Evolutionary conservation across 306 rosid genomes (phyloP).

Genomic region (Cucurbita ficifolia): DNA sequence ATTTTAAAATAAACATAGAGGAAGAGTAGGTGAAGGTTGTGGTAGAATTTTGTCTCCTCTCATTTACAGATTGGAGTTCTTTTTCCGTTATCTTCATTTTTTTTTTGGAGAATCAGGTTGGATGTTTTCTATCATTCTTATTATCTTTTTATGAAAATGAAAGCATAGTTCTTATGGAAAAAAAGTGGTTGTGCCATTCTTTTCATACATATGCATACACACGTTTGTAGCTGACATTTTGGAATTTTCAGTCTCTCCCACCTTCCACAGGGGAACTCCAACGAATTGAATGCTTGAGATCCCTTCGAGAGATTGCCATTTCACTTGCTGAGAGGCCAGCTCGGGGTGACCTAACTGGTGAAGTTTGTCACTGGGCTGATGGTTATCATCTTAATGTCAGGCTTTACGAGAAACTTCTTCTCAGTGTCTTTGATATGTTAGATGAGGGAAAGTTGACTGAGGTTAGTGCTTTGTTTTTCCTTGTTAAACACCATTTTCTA

Average conservation of each 20-base stretch:
- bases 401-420: constrained; percentile 83
- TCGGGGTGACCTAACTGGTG: constrained; percentile 96
- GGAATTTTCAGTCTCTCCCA: constrained; percentile 59
- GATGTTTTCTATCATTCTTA: not conserved
- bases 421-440: constrained; percentile 86
- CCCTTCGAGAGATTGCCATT: constrained; percentile 67
- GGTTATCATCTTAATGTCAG: constrained; percentile 84
- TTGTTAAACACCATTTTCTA: not conserved
- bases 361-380: constrained; percentile 99
- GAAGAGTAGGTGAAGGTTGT: not conserved
- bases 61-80: not conserved
- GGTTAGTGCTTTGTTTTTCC: constrained; percentile 40
- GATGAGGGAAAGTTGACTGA: constrained; percentile 91
- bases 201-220: not conserved
- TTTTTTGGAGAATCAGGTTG: not conserved
- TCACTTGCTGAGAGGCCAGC: constrained; percentile 96
- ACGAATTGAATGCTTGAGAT: constrained; percentile 80
- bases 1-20: not conserved
- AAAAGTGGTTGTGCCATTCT: not conserved
- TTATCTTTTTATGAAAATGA: not conserved
- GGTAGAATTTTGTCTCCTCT: not conserved
- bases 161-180: not conserved
- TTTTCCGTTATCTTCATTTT: not conserved
- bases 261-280: constrained; percentile 80
- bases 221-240: not conserved